Evolutionary conservation across 2,329 filamentous ascomycete genomes (phyloP).

Genomic region (Madurella mycetomatis): DNA sequence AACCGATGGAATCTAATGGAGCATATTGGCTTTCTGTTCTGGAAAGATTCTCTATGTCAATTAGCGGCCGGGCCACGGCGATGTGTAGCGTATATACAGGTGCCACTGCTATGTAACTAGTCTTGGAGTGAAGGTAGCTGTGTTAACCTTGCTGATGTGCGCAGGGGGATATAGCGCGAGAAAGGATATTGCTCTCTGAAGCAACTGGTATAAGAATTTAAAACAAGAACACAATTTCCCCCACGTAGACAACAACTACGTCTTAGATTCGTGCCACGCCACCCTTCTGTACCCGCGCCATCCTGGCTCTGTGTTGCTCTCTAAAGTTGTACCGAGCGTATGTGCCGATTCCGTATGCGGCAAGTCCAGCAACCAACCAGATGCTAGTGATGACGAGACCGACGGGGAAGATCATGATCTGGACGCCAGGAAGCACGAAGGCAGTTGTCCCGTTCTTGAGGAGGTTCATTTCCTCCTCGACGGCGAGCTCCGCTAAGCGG

Average conservation of each 20-base stretch:
- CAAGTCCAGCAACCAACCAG: slow-evolving; percentile 56
- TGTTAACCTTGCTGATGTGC: no score
- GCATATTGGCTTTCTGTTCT: no score
- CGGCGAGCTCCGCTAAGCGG: slow-evolving; percentile 45
- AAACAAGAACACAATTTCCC: background rate
- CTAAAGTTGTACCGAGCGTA: slow-evolving; percentile 62
- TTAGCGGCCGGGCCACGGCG: no score
- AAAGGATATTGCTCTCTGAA: no score
- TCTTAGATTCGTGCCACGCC: slow-evolving; percentile 28
- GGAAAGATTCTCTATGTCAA: no score
- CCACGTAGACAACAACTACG: background rate
- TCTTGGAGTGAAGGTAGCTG: no score
- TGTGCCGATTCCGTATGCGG: slow-evolving; percentile 60
- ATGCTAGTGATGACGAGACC: slow-evolving; percentile 62
- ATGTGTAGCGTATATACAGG: no score
- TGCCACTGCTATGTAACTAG: no score
- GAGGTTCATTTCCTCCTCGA: slow-evolving; percentile 42
- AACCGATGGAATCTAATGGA: no score
- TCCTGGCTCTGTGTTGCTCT: slow-evolving; percentile 55
- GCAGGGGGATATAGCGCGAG: no score
- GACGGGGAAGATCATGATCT: slow-evolving; percentile 64
- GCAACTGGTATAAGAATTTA: slow-evolving; percentile 8
- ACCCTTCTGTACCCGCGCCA: slow-evolving; percentile 40
- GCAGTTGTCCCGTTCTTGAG: slow-evolving; percentile 52
- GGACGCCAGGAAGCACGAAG: slow-evolving; percentile 65